Evolutionary conservation across 257 asterid genomes (phyloP), one percentile per base, ranked within the genome.

Genomic region (Salvia miltiorrhiza): DNA sequence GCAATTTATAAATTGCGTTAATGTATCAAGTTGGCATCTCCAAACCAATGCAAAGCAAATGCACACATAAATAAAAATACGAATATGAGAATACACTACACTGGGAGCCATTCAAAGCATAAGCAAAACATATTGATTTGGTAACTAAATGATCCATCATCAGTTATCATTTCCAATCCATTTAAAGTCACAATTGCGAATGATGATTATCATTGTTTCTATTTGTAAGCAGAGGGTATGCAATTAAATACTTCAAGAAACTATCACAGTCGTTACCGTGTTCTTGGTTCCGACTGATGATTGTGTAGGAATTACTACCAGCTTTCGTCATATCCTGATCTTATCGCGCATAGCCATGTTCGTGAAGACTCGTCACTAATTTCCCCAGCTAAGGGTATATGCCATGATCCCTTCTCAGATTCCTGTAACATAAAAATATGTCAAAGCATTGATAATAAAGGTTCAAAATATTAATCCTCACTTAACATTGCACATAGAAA

Each of bases 401-500:
- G 98, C 98, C 98, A 93, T 0, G 90, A 87, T 48, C 97, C 95
- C 0, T 78, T 84, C 73, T 71, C 84, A 23, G 95, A 85, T 84
- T 93, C 98, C 85, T 80, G 67, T 4, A 63, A 57, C 19, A 49
- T 23, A 33, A 32, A 40, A 26, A 24, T 23, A 55, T 9, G 7
- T 43, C 9, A 12, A 33, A 40, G 4, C 35, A 30, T 30, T 6
- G 35, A 30, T 30, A 30, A 30, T 30, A 26, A 26, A 26, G 30
- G 30, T 26, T 1, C 8, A 21, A 13, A 26, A 43, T 41, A 43
- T 19, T 17, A 3, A 3, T 45, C 17, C 48, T 43, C 17, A 11
- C 48, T 3, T 3, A 43, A 41, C 47, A 41, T 12, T 50, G 28
- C 23, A 41, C 17, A 63, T n/a, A n/a, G n/a, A n/a, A n/a, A n/a